A percentile compares a stretch with the other conserved stretches of the same genome.
Evolutionary conservation across 352 stramenopile genomes (phyloP).

Genomic region (Nothophytophthora sp.): DNA sequence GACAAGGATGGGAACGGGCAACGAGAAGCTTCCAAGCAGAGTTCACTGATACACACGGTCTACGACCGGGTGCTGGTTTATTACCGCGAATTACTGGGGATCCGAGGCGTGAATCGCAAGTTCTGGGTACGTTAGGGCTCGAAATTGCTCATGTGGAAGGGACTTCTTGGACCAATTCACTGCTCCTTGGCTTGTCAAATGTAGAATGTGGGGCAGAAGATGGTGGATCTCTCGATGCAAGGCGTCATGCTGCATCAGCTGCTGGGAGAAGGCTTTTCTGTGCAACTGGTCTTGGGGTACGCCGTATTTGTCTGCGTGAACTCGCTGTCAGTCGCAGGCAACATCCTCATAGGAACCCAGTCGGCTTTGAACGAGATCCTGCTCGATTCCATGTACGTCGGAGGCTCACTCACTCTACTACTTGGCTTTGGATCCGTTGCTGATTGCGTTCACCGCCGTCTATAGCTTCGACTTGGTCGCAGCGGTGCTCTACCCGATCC

Average conservation of each 20-base stretch:
- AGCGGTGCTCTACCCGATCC: constrained; percentile 24
- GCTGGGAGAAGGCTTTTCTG: constrained; percentile 15
- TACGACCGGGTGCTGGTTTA: background rate
- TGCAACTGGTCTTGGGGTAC: constrained; percentile 18
- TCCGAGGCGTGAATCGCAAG: constrained; percentile 26
- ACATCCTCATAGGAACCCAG: constrained; percentile 10
- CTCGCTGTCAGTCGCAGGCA: constrained; percentile 8
- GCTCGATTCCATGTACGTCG: constrained; percentile 18
- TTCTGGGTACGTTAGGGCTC: constrained; percentile 19
- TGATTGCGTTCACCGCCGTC: background rate
- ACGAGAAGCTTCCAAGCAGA: too few species aligned
- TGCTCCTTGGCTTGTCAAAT: background rate
- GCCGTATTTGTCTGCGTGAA: constrained; percentile 13
- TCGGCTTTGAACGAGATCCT: constrained; percentile 24
- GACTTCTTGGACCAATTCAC: too few species aligned
- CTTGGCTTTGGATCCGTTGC: too few species aligned
- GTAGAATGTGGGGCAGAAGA: constrained; percentile 36
- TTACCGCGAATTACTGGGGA: constrained; percentile 9
- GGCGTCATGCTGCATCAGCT: constrained; percentile 11
- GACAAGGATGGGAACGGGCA: too few species aligned
- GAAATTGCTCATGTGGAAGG: constrained; percentile 8
- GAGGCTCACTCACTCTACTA: too few species aligned
- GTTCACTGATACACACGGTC: background rate
- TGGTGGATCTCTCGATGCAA: constrained; percentile 20
- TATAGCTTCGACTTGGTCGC: constrained; percentile 29